phyloP scores from a whole-genome alignment of 2,329 filamentous ascomycete species.

The Botrytis deweyae region DNA sequence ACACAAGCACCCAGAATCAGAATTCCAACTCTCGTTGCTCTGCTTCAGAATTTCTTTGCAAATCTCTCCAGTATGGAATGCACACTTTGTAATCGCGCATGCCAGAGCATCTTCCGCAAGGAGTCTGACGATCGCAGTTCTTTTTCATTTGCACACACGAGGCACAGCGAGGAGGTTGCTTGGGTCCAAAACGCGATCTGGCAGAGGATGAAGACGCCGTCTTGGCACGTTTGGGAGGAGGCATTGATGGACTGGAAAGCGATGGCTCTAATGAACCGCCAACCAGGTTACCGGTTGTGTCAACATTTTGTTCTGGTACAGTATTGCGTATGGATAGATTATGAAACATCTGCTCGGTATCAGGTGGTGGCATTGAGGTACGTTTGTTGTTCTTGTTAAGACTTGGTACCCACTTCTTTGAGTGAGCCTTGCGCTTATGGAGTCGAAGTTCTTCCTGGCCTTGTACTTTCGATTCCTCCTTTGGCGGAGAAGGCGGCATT shows the following conservation, averaged over 20 bases:
- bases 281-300: too few relatives aligned
- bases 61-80: not conserved
- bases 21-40: not conserved
- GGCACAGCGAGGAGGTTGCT: not conserved
- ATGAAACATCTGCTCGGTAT: not conserved
- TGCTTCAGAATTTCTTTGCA: not conserved
- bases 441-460: not conserved
- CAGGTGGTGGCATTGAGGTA: not conserved
- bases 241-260: not conserved
- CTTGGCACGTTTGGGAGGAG: not conserved
- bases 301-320: not conserved
- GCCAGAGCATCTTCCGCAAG: not conserved
- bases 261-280: not conserved
- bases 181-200: not conserved
- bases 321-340: not conserved
- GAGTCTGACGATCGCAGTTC: not conserved
- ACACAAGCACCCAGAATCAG: not conserved
- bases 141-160: constrained; percentile 1
- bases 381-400: not conserved
- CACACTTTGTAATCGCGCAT: not conserved
- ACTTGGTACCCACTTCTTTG: not conserved
- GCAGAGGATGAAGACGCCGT: not conserved
- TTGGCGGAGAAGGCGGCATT: not conserved
- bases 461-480: not conserved
- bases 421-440: too few relatives aligned